These are phyloP conservation scores for Dendrobium huoshanense DNA, from an alignment of 106 monocot species.

Conservation along the genomic window DNA sequence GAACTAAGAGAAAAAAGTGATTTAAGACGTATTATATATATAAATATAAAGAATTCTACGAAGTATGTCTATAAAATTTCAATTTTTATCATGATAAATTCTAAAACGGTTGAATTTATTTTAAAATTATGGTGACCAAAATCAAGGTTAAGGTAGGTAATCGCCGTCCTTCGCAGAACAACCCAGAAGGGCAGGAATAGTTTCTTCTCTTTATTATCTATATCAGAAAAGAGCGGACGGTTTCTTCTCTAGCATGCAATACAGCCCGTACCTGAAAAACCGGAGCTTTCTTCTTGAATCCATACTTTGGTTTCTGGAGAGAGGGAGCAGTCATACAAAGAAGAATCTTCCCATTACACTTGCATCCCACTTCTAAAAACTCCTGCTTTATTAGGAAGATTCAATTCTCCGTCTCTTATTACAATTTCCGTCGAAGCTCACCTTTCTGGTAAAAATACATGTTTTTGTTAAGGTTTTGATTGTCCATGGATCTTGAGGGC, in stretches of 20 bases:
- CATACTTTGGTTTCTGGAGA: not conserved
- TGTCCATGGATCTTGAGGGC: conserved; percentile 3
- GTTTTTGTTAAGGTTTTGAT: not conserved
- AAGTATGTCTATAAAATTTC: no score
- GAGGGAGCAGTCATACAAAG: not conserved
- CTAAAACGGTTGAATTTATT: no score
- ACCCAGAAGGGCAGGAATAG: not conserved
- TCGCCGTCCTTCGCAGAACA: not conserved
- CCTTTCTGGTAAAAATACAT: not conserved
- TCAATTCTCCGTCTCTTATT: not conserved
- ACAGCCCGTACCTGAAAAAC: not conserved
- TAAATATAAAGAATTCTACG: no score
- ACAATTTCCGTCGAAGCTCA: not conserved
- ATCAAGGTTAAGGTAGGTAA: no score
- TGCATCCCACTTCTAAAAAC: not conserved
- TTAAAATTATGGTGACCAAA: no score
- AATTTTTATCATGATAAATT: no score
- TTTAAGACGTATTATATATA: no score
- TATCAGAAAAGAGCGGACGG: not conserved
- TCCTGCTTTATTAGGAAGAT: not conserved
- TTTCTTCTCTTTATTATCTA: not conserved
- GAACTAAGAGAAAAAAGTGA: no score
- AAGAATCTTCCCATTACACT: not conserved
- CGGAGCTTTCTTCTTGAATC: not conserved
- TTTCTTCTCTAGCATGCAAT: not conserved